Conservation (phyloP, 2,329 filamentous ascomycete species). For the Chrysoporthe deuterocubensis region DNA sequence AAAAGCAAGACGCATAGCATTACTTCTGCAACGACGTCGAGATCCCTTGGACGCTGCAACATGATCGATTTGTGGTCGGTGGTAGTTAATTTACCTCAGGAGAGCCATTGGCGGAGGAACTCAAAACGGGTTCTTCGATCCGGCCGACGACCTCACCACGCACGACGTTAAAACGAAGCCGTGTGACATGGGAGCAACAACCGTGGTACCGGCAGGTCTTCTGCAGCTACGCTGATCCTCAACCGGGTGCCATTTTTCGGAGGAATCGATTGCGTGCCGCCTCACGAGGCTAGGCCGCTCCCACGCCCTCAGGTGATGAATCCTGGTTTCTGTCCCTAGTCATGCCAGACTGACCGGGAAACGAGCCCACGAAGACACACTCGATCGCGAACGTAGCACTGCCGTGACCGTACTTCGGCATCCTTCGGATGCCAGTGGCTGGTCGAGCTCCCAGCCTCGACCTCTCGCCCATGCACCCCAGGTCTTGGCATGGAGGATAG, state of each 20-base stretch:
- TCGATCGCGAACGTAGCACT: not conserved
- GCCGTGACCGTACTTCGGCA: not conserved
- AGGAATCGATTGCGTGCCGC: constrained; percentile 18
- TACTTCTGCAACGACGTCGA: not conserved
- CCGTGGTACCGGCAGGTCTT: not conserved
- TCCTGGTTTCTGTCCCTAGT: not conserved
- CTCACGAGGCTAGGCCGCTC: constrained; percentile 16
- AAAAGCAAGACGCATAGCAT: not conserved
- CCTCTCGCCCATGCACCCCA: constrained; percentile 3
- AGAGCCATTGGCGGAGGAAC: constrained; percentile 22
- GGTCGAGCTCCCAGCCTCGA: not conserved
- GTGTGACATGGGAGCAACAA: not conserved
- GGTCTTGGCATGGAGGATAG: constrained; percentile 17
- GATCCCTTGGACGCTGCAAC: not conserved
- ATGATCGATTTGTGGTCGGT: not conserved
- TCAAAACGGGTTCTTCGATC: not conserved
- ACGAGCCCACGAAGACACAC: not conserved
- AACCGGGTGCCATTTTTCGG: constrained; percentile 7
- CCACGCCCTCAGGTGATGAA: not conserved
- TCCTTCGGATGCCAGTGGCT: not conserved
- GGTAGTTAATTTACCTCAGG: not conserved
- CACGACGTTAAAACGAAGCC: not conserved
- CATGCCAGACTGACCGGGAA: not conserved
- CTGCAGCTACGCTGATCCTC: not conserved
- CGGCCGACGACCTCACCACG: not conserved